phyloP scores from a whole-genome alignment of 2,329 filamentous ascomycete genomes.

The Botrytis deweyae region DNA sequence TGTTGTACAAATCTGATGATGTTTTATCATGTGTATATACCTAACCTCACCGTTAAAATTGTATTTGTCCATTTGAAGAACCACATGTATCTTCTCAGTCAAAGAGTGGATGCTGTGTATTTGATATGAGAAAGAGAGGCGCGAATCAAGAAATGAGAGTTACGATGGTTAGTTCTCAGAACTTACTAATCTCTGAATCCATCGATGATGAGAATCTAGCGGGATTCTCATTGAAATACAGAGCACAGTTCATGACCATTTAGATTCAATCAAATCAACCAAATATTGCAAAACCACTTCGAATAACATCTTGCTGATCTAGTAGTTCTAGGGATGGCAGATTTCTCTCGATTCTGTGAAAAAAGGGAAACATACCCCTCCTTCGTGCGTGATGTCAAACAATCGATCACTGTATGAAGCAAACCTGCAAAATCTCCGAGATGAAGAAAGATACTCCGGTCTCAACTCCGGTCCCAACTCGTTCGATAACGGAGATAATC shows the following conservation, averaged over 20 bases:
- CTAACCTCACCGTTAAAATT: neutral
- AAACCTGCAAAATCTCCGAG: neutral
- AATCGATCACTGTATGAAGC: conserved; percentile 5
- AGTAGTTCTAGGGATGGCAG: neutral
- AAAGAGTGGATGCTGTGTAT: neutral
- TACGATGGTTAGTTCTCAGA: neutral
- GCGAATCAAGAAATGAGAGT: neutral
- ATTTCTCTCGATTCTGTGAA: neutral
- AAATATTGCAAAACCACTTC: neutral
- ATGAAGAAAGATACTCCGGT: neutral
- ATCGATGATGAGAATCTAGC: neutral
- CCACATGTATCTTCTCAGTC: neutral
- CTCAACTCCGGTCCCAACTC: neutral
- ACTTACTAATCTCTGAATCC: neutral
- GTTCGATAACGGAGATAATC: neutral
- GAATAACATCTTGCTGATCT: neutral
- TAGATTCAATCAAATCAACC: neutral
- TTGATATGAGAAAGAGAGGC: neutral
- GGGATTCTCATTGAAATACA: neutral
- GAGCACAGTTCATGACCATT: neutral
- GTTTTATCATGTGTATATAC: neutral
- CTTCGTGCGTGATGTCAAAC: neutral
- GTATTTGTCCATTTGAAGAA: neutral
- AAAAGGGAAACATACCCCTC: neutral
- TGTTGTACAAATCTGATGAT: neutral